Conservation (phyloP, 2,329 filamentous ascomycete species). For the Pseudogymnoascus sp. region DNA sequence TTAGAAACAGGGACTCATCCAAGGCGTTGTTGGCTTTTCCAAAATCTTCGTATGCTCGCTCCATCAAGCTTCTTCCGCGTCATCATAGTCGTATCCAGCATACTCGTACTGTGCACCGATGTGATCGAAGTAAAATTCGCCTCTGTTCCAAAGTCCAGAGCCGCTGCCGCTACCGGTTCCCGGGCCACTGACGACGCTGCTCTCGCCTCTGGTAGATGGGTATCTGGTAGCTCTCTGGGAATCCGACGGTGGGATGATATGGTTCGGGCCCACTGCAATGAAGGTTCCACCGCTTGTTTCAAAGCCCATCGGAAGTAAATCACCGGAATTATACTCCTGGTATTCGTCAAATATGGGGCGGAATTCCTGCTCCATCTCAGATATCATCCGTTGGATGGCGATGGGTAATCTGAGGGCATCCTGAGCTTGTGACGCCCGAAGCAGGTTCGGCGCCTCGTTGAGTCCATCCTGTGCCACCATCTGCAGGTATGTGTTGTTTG, state of each 20-base stretch:
- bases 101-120: conserved; percentile 1
- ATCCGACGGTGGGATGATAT: not conserved
- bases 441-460: not conserved
- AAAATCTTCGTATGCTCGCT: not conserved
- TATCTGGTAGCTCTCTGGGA: not conserved
- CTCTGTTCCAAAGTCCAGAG: not conserved
- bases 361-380: not conserved
- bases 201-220: not conserved
- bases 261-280: not conserved
- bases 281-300: not conserved
- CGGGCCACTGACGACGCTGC: not conserved
- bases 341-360: not conserved
- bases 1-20: not conserved
- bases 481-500: not conserved
- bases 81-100: not conserved
- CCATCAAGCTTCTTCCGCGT: not conserved
- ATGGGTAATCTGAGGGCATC: not conserved
- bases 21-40: not conserved
- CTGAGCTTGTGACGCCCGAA: not conserved
- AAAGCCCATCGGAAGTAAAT: not conserved
- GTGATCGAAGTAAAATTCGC: not conserved
- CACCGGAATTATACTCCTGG: not conserved
- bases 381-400: conserved; percentile 1
- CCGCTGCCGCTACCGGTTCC: not conserved
- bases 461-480: conserved; percentile 2